Evolutionary conservation across 768 basidiomycete genomes (phyloP).

Genomic region (Sarcomyxa edulis): DNA sequence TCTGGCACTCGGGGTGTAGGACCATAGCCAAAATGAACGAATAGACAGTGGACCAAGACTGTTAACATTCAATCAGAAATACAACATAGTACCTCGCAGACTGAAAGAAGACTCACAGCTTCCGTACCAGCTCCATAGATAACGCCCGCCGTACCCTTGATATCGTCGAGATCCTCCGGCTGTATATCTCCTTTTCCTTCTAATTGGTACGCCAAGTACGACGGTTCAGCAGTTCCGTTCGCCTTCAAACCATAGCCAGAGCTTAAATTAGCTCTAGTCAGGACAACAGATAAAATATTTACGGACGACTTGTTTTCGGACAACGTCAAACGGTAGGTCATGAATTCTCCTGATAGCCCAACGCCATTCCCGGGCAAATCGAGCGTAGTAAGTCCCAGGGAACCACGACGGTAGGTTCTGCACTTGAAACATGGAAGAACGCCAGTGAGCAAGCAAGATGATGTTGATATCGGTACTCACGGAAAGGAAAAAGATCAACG

Average conservation of each 20-base stretch:
- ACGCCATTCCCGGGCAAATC: background rate
- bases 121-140: slow-evolving; percentile 4
- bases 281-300: background rate
- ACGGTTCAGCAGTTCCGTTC: slow-evolving; percentile 1
- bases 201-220: slow-evolving; percentile 1
- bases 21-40: slow-evolving; percentile 4
- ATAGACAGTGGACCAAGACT: slow-evolving; percentile 3
- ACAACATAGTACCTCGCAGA: background rate
- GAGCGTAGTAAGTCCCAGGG: slow-evolving; percentile 2
- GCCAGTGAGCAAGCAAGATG: background rate
- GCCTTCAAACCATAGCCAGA: background rate
- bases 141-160: slow-evolving; percentile 4
- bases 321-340: slow-evolving; percentile 2
- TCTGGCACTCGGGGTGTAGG: slow-evolving; percentile 6
- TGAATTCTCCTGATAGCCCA: slow-evolving; percentile 2
- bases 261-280: no score
- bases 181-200: background rate
- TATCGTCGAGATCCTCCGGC: slow-evolving; percentile 3
- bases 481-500: slow-evolving; percentile 14
- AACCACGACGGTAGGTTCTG: slow-evolving; percentile 4
- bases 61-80: background rate
- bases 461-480: no score
- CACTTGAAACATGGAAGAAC: no score
- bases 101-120: background rate
- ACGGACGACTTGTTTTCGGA: slow-evolving; percentile 2